phyloP scores from a whole-genome alignment of 2,329 filamentous ascomycete species.

The Exserohilum rostratum region DNA sequence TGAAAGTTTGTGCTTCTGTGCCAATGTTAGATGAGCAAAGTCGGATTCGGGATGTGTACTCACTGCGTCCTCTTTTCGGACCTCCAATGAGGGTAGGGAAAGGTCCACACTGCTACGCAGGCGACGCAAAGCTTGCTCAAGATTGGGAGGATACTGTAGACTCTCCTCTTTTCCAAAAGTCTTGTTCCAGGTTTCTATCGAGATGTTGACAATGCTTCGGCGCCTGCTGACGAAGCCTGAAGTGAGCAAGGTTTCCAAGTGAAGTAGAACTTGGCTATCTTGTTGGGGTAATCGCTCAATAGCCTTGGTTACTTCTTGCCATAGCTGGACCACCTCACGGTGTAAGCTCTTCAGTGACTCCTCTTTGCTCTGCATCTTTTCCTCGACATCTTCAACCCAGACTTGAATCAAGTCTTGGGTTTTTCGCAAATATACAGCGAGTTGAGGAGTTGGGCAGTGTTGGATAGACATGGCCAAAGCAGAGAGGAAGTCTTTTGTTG shows the following conservation, averaged over 20 bases:
- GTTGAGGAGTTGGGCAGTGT: conserved; percentile 53
- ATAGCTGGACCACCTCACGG: conserved; percentile 41
- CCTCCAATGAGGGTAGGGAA: conserved; percentile 56
- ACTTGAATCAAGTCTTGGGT: conserved; percentile 66
- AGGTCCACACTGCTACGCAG: conserved; percentile 63
- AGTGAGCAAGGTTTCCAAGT: conserved; percentile 58
- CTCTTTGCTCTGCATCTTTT: conserved; percentile 37
- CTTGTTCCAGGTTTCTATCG: conserved; percentile 71
- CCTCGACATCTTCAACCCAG: conserved; percentile 67
- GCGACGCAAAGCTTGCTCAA: conserved; percentile 67
- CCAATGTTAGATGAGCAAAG: conserved; percentile 43
- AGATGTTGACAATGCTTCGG: conserved; percentile 56
- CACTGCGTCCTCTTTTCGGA: conserved; percentile 47
- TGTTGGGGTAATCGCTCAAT: conserved; percentile 65
- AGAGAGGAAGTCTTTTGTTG: conserved; percentile 58
- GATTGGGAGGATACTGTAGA: conserved; percentile 67
- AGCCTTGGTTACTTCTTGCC: conserved; percentile 55
- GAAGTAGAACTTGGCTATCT: conserved; percentile 61
- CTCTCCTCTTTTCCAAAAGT: conserved; percentile 67
- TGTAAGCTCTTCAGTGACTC: conserved; percentile 30
- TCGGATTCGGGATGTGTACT: conserved; percentile 48
- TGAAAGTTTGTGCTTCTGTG: conserved; percentile 24
- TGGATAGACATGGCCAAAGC: conserved; percentile 55
- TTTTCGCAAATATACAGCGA: conserved; percentile 62
- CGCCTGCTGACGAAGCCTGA: conserved; percentile 61